These are phyloP conservation scores for Trichoderma asperelloides DNA, from an alignment of 495 filamentous ascomycete species.

Conservation along the genomic window DNA sequence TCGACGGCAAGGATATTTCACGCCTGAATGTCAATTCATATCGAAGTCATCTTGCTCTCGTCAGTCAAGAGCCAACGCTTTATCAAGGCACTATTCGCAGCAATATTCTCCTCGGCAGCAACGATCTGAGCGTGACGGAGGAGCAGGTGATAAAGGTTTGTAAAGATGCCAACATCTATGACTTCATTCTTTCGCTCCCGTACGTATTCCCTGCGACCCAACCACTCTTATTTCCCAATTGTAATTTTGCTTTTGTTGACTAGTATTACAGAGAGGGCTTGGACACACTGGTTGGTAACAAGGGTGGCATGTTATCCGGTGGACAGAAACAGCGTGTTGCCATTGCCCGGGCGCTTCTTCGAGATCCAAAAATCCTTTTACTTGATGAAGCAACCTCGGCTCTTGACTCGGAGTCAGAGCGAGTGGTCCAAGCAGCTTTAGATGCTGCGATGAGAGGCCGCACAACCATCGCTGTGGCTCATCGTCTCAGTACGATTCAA, in stretches of 20 bases:
- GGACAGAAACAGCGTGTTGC: constrained; percentile 76
- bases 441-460: constrained; percentile 54
- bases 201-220: constrained; percentile 37
- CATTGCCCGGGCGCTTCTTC: constrained; percentile 70
- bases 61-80: constrained; percentile 57
- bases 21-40: constrained; percentile 43
- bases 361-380: constrained; percentile 62
- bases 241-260: too few relatives aligned
- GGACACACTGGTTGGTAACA: constrained; percentile 54
- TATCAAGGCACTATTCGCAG: constrained; percentile 49
- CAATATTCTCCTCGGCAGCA: constrained; percentile 51
- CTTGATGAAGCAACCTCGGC: constrained; percentile 77
- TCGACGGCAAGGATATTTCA: constrained; percentile 47
- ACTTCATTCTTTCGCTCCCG: constrained; percentile 58
- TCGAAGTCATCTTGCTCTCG: constrained; percentile 49
- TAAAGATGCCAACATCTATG: constrained; percentile 56
- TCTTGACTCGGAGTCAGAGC: constrained; percentile 69
- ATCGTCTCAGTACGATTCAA: constrained; percentile 49
- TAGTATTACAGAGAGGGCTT: constrained; percentile 35
- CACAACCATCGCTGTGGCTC: constrained; percentile 72
- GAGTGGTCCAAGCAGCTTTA: constrained; percentile 63
- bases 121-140: constrained; percentile 35
- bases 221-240: too few relatives aligned
- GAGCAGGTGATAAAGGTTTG: constrained; percentile 50
- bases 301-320: constrained; percentile 61